Percentiles rank a stretch among this genome's conserved stretches.
phyloP scores from a whole-genome alignment of 2,329 filamentous ascomycete genomes.

The Colletotrichum graminicola region DNA sequence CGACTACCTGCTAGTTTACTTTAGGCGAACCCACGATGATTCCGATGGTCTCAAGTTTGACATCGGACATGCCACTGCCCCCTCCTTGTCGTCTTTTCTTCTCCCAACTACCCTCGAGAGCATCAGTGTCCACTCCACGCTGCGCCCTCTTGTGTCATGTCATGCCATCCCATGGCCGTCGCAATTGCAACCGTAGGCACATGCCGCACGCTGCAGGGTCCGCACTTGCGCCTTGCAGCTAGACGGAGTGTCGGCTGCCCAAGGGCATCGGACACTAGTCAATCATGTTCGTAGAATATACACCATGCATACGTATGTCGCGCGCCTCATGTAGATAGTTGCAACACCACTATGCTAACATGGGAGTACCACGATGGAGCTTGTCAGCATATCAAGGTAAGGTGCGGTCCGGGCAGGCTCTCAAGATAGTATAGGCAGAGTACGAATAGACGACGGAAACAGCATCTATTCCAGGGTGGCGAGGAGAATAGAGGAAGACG shows the following conservation, averaged over 20 bases:
- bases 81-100: background rate
- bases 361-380: background rate
- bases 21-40: background rate
- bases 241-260: conserved; percentile 1
- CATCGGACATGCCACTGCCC: background rate
- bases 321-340: conserved; percentile 3
- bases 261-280: background rate
- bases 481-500: background rate
- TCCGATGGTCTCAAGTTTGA: background rate
- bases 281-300: background rate
- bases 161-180: conserved; percentile 16
- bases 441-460: background rate
- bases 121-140: background rate
- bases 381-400: conserved; percentile 10
- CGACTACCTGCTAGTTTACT: background rate
- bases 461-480: background rate
- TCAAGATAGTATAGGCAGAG: background rate
- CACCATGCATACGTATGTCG: background rate
- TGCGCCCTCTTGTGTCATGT: conserved; percentile 21
- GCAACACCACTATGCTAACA: conserved; percentile 6
- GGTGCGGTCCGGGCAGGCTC: conserved; percentile 15
- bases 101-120: background rate
- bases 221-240: conserved; percentile 8
- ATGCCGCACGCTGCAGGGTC: conserved; percentile 8
- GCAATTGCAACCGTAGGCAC: background rate